Evolutionary conservation across 75 land plant species (phyloP).

Genomic region (Pinus albicaulis): DNA sequence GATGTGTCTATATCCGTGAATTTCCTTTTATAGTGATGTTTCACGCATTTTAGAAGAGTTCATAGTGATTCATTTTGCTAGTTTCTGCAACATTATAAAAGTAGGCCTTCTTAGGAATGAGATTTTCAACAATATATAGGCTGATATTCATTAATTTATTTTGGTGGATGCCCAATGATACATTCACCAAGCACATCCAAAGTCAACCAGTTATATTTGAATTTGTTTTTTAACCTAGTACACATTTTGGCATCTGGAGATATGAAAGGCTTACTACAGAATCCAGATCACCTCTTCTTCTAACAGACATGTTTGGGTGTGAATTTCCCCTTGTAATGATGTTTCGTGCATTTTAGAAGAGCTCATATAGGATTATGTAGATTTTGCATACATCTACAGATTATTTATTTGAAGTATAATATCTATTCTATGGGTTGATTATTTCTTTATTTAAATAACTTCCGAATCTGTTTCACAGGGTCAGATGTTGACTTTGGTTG

Average conservation of each 20-base stretch:
- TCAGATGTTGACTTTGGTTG: conserved; percentile 91
- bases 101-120: neutral
- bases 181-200: neutral
- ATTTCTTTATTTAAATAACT: neutral
- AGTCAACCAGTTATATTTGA: neutral
- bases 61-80: neutral
- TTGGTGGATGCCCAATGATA: too few species aligned
- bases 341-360: neutral
- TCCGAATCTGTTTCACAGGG: conserved; percentile 47
- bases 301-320: neutral
- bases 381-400: neutral
- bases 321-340: neutral
- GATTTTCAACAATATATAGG: neutral
- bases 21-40: neutral
- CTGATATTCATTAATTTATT: too few species aligned
- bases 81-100: neutral
- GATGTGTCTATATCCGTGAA: neutral
- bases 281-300: neutral
- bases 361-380: neutral
- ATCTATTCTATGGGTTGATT: neutral
- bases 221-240: neutral
- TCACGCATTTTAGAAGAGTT: neutral
- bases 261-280: neutral
- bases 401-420: neutral
- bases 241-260: neutral